phyloP scores from a whole-genome alignment of 2,329 filamentous ascomycete species.

The Cordyceps farinosa region DNA sequence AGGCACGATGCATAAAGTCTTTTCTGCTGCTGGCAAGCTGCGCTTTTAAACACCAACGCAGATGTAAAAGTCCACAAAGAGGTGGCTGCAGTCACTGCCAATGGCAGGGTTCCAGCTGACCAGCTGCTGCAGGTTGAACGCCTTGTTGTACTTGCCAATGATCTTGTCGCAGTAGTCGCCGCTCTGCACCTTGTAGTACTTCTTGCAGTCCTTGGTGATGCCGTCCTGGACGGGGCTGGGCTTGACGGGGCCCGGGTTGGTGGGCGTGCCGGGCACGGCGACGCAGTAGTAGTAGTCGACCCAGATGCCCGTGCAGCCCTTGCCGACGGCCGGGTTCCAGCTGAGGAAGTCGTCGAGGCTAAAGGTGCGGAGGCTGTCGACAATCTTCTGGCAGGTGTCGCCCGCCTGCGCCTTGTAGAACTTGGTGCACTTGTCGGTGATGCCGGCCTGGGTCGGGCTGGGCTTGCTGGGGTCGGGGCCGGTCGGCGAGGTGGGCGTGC shows the following conservation, averaged over 20 bases:
- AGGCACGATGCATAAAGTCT: background rate
- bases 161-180: constrained; percentile 21
- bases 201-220: constrained; percentile 17
- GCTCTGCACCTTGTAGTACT: constrained; percentile 20
- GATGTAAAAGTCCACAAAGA: constrained; percentile 17
- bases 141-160: constrained; percentile 13
- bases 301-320: constrained; percentile 17
- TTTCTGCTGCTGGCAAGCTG: background rate
- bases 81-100: constrained; percentile 11
- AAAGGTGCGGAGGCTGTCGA: constrained; percentile 27
- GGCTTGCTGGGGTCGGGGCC: constrained; percentile 15
- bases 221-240: constrained; percentile 9
- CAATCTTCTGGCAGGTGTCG: constrained; percentile 28
- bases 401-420: constrained; percentile 21
- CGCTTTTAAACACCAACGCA: constrained; percentile 8
- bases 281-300: constrained; percentile 18
- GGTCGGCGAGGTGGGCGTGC: constrained; percentile 11
- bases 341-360: constrained; percentile 4
- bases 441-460: constrained; percentile 15
- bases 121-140: constrained; percentile 15
- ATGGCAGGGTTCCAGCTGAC: constrained; percentile 17
- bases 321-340: constrained; percentile 18
- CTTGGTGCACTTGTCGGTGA: constrained; percentile 12
- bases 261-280: constrained; percentile 15
- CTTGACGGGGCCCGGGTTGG: constrained; percentile 4